These are phyloP conservation scores for Tylopilus rubrobrunneus DNA, from an alignment of 768 basidiomycete genomes.

Conservation along the genomic window DNA sequence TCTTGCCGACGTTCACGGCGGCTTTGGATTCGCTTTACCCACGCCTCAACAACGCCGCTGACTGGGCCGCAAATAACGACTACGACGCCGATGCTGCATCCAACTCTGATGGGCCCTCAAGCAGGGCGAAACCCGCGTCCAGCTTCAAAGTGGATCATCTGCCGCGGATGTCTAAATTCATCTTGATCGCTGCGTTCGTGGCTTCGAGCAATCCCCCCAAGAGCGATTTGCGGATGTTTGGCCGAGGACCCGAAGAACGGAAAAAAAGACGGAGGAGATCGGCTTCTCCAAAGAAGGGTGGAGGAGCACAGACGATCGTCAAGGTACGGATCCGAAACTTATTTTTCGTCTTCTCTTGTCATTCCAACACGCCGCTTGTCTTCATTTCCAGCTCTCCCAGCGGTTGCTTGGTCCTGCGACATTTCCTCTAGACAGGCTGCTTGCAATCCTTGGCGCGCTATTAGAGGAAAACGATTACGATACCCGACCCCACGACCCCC, in stretches of 20 bases:
- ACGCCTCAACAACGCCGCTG: constrained; percentile 56
- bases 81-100: constrained; percentile 29
- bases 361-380: no score
- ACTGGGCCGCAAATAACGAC: constrained; percentile 56
- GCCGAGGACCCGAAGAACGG: constrained; percentile 65
- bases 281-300: constrained; percentile 33
- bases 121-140: constrained; percentile 4
- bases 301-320: constrained; percentile 39
- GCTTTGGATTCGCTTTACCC: constrained; percentile 70
- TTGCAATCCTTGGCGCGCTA: constrained; percentile 76
- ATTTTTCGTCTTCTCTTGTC: background rate
- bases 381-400: constrained; percentile 55
- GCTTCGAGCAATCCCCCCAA: constrained; percentile 83
- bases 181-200: constrained; percentile 72
- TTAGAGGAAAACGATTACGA: constrained; percentile 67
- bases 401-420: constrained; percentile 73
- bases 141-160: constrained; percentile 35
- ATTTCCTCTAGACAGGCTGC: constrained; percentile 75
- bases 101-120: constrained; percentile 1
- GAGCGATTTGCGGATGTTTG: constrained; percentile 81
- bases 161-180: constrained; percentile 68
- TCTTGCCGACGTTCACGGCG: constrained; percentile 56
- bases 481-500: constrained; percentile 38
- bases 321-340: constrained; percentile 36
- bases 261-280: constrained; percentile 47